Evolutionary conservation across 2,329 filamentous ascomycete genomes (phyloP), one percentile per base, ranked within the genome.

Genomic region (Cladophialophora bantiana): DNA sequence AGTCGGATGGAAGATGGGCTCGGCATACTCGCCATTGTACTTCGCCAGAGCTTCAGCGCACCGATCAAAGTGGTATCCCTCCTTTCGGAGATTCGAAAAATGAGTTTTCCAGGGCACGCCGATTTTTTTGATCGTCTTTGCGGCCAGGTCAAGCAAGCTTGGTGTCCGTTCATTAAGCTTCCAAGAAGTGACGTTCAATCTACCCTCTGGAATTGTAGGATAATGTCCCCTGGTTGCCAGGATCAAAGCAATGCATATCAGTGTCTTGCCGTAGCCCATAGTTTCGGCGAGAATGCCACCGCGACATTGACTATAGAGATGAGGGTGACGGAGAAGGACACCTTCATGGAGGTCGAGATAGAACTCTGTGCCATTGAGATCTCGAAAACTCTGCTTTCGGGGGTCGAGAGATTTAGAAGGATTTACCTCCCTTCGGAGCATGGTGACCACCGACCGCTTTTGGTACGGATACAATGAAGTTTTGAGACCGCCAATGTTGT

Each of bases 191-290:
- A 54, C 55, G 38, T 82, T 74, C 71, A 84, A 80, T 74, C 90
- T 86, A 61, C 89, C 76, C 2, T 88, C 83, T 1, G 94, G 90
- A 3, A 90, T 85, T 18, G 83, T 79, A 4, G 92, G 86, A 10
- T 88, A 85, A 68, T 94, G 85, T 36, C 88, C 83, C 72, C 86
- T 88, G 0, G 92, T 96, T 2, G 92, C 89, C 32, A 96, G 81
- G 45, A 97, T 88, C 1, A 93, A 80, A 6, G 90, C 84, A 18
- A 98, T 80, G 70, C 91, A 94, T 10, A 97, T 96, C 32, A 97
- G 79, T 0, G 94, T 97, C 80, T 97, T 98, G 0, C 94, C 94
- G 55, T 82, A 80, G 35, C 84, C 84, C 81, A 83, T 83, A 15
- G 80, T 81, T 63, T 82, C 81, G 9, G 81, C 80, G 31, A 83